Base-by-base conservation (phyloP, 805 yeast genomes). In the Teunomyces funiuensis region DNA sequence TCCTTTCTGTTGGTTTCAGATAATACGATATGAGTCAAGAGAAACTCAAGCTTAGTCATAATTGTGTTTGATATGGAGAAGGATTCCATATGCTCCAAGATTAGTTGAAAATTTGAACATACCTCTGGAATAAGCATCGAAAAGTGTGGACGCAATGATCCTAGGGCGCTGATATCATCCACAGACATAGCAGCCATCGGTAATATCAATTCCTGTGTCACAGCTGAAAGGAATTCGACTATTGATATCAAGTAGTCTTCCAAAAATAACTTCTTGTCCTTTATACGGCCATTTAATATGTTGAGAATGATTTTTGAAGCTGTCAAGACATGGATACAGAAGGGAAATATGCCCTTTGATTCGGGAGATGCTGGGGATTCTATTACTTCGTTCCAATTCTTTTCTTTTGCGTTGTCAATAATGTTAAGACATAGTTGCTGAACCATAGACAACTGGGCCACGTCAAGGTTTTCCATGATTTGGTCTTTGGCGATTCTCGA, bases 31-130 rank as follows among this genome's bases (percentile, higher is more conserved):
- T 57, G 58, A 6, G 69, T 50, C 6, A 74, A 59, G 17, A 79
- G 55, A 50, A 79, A 84, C 45, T 83, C 87, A 20, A 86, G 51
- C 46, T 74, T 76, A 0, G 88, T 80, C 7, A 83, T 53, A 0
- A 74, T 52, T 2, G 63, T 67, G 28, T 84, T 90, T 40, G 79
- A 64, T 0, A 60, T 42, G 4, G 42, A 40, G 26, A 47, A 42
- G 5, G 37, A 36, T 9, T 38, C 39, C 10, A 50, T 34, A 28
- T 50, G 46, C 7, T 15, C 25, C 5, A 49, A 30, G 2, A 59
- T 15, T 38, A 43, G 17, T 6, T 15, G 37, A 4, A 53, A 29
- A 3, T 46, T 37, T 8, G 31, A 13, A 11, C 47, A 19, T 7
- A 57, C 28, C 11, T 55, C 60, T 5, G 39, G 28, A 4, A 49